Conservation (phyloP, 352 stramenopile species). For the Phytophthora cajani region DNA sequence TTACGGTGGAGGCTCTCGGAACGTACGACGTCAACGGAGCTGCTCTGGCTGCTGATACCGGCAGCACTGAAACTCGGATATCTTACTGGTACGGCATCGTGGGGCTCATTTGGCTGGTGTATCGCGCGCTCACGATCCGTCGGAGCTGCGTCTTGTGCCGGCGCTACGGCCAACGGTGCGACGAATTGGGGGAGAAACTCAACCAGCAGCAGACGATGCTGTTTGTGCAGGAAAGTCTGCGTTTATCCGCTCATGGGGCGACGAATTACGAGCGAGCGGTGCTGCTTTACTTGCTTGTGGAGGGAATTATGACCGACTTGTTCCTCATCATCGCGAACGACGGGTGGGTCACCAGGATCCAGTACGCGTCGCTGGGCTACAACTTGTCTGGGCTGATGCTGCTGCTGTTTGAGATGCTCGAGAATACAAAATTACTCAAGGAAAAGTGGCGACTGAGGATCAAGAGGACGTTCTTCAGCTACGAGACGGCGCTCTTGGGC, state of each 20-base stretch:
- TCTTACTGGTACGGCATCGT: constrained; percentile 18
- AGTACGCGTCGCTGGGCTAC: constrained; percentile 24
- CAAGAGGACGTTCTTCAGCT: constrained; percentile 16
- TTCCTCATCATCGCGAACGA: constrained; percentile 21
- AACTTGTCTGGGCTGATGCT: constrained; percentile 19
- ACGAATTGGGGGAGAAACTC: not conserved
- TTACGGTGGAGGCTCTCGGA: constrained; percentile 7
- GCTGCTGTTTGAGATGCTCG: constrained; percentile 15
- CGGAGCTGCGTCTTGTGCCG: not conserved
- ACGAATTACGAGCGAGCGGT: constrained; percentile 9
- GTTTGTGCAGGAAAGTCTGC: constrained; percentile 12
- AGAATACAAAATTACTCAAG: not conserved
- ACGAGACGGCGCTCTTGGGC: constrained; percentile 13
- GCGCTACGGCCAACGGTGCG: not conserved
- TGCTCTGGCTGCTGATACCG: constrained; percentile 9
- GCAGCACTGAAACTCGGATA: constrained; percentile 1
- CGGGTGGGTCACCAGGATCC: constrained; percentile 1
- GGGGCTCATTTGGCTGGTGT: constrained; percentile 11
- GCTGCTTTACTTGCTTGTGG: constrained; percentile 14
- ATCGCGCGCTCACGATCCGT: not conserved
- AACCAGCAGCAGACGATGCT: constrained; percentile 1
- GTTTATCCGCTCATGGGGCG: constrained; percentile 14
- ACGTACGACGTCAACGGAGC: constrained; percentile 18
- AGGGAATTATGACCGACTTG: constrained; percentile 23
- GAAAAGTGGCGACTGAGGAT: constrained; percentile 15